These are phyloP conservation scores for Zostera marina DNA, from an alignment of 116 monocot genomes.

Conservation along the genomic window DNA sequence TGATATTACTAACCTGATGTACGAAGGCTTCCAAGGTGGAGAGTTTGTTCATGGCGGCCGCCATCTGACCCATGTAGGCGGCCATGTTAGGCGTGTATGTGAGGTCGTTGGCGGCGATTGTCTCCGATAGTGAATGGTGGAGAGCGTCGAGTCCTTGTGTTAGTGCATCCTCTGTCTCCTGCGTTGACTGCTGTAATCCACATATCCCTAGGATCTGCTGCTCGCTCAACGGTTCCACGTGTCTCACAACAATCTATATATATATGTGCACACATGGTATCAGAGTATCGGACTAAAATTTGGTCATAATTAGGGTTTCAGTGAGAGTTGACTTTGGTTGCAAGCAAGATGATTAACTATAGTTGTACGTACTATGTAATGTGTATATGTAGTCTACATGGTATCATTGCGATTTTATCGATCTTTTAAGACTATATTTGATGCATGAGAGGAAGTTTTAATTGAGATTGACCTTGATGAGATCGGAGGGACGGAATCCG, in stretches of 20 bases:
- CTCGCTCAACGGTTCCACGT: slow-evolving; percentile 45
- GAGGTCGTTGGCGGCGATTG: slow-evolving; percentile 31
- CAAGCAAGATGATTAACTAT: too few species aligned
- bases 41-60: slow-evolving; percentile 53
- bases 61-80: slow-evolving; percentile 53
- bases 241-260: slow-evolving; percentile 22
- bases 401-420: too few species aligned
- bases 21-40: slow-evolving; percentile 46
- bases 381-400: too few species aligned
- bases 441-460: too few species aligned
- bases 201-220: slow-evolving; percentile 44
- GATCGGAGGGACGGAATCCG: slow-evolving; percentile 87
- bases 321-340: too few species aligned
- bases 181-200: slow-evolving; percentile 33
- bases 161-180: slow-evolving; percentile 57
- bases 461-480: slow-evolving; percentile 84
- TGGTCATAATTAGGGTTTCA: too few species aligned
- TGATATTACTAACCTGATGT: slow-evolving; percentile 20
- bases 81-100: slow-evolving; percentile 37
- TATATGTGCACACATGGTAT: too few species aligned
- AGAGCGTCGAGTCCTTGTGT: slow-evolving; percentile 42
- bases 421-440: too few species aligned
- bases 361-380: too few species aligned
- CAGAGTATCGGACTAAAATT: too few species aligned
- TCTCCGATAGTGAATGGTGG: slow-evolving; percentile 46